Evolutionary conservation across 139 green algal species (phyloP), one percentile per base, ranked within the genome.

Genomic region (Choricystis sp.): DNA sequence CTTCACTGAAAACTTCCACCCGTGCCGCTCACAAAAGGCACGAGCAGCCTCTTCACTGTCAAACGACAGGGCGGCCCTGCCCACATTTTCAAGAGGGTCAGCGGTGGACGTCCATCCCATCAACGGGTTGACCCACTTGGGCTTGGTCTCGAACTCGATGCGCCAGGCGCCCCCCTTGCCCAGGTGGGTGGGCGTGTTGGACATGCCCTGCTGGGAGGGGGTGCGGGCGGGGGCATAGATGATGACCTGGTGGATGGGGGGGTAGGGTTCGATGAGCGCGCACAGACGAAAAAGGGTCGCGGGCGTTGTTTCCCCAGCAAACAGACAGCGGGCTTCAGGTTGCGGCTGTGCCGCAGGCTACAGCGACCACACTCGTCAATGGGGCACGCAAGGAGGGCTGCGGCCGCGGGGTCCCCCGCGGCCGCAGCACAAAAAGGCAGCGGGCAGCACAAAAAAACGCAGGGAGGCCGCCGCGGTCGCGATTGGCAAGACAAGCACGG

Each of bases 71-170:
- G 69, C 57, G 1, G 77, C 60, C 28, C 82, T 72, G 1, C 31
- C 70, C 26, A 92, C 80, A 58, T 86, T 89, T 69, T 94, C 88
- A 29, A 89, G 59, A 0, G 86, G 70, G 70, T 97, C 91, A 0
- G 76, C 84, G 4, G 90, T 95, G 23, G 86, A 96, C n/a, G 90
- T 97, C 91, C 91, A 97, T 9, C 91, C 91, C 63, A 97, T 97
- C 2, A 97, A 79, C 1, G 90, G 90, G 77, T 97, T 97, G 61
- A 86, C 68, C 91, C 49, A 86, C 80, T 89, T 89, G 21, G 60
- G 49, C 31, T 75, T 31, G 19, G 68, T 79, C 14, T 87, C 76
- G 28, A 94, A 86, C 29, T 79, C 69, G 40, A 96, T 86, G 52
- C 72, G 83, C 88, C 88, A 96, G 1, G 69, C 63, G 19, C 67